Conservation (phyloP, 495 filamentous ascomycete species). For the Penicillium riverlandense region DNA sequence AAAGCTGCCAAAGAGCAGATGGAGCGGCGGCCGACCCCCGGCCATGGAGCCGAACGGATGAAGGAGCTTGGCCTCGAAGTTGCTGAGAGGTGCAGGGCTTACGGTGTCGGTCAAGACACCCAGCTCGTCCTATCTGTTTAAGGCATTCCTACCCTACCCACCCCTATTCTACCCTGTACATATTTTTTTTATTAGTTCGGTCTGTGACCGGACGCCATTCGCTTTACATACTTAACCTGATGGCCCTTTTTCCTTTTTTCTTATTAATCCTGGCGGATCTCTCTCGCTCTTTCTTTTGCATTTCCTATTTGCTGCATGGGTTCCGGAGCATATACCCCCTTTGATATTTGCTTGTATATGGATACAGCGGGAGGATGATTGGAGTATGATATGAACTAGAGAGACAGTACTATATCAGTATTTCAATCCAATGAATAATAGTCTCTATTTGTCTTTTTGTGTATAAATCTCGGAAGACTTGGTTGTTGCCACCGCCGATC, state of each 20-base stretch:
- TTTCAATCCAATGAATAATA: too few relatives aligned
- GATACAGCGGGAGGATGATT: constrained; percentile 12
- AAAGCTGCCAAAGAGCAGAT: constrained; percentile 56
- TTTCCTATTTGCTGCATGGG: constrained; percentile 28
- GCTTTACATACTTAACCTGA: constrained; percentile 20
- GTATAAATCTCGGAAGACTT: too few relatives aligned
- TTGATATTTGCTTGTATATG: constrained; percentile 30
- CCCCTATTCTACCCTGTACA: constrained; percentile 24
- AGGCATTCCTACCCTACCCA: constrained; percentile 9
- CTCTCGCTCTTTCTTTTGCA: constrained; percentile 15
- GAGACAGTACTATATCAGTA: background rate
- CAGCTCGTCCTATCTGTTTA: constrained; percentile 82
- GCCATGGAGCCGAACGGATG: constrained; percentile 90
- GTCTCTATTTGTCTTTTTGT: too few relatives aligned
- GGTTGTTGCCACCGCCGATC: constrained; percentile 7
- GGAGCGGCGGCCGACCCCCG: constrained; percentile 56
- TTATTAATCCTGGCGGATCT: constrained; percentile 10
- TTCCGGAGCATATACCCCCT: constrained; percentile 34
- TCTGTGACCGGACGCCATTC: constrained; percentile 16
- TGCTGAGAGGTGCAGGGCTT: constrained; percentile 63
- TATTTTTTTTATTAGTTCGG: constrained; percentile 23
- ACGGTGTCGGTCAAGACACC: constrained; percentile 48
- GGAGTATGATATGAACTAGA: constrained; percentile 4
- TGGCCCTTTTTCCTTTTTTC: constrained; percentile 8
- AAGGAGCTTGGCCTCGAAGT: constrained; percentile 83